These are phyloP conservation scores for Tetrapisispora taiwanensis DNA, from an alignment of 805 yeast genomes.

Conservation along the genomic window DNA sequence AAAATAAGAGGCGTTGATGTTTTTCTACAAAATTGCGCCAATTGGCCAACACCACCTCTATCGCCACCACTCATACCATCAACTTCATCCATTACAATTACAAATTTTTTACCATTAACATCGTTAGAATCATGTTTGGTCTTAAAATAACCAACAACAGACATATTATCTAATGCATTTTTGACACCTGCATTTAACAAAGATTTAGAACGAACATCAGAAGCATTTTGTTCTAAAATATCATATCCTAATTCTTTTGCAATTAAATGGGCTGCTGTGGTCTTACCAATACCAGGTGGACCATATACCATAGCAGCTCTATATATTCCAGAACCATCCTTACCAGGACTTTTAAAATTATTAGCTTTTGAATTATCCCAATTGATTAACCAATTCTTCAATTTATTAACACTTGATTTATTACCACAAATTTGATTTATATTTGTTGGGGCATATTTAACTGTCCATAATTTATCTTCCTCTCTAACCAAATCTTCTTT, in stretches of 20 bases:
- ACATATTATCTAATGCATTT: conserved; percentile 66
- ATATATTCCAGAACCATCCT: conserved; percentile 57
- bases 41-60: conserved; percentile 94
- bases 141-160: conserved; percentile 69
- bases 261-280: conserved; percentile 69
- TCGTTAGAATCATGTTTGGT: conserved; percentile 20
- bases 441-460: conserved; percentile 77
- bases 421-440: conserved; percentile 83
- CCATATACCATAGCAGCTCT: conserved; percentile 83
- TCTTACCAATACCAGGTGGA: conserved; percentile 81
- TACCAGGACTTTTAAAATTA: conserved; percentile 47
- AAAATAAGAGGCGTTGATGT: conserved; percentile 85
- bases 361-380: conserved; percentile 57
- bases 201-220: conserved; percentile 82
- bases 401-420: conserved; percentile 57
- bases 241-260: conserved; percentile 65
- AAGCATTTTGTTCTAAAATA: conserved; percentile 68
- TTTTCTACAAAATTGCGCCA: conserved; percentile 75
- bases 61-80: conserved; percentile 99
- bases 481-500: conserved; percentile 16
- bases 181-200: conserved; percentile 59
- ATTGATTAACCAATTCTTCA: conserved; percentile 62
- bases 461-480: conserved; percentile 79
- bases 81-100: conserved; percentile 94
- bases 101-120: conserved; percentile 47